Percentiles rank a stretch among this genome's conserved stretches.
phyloP scores from a whole-genome alignment of 805 yeast species.

The Wickerhamiella allomyrinae region DNA sequence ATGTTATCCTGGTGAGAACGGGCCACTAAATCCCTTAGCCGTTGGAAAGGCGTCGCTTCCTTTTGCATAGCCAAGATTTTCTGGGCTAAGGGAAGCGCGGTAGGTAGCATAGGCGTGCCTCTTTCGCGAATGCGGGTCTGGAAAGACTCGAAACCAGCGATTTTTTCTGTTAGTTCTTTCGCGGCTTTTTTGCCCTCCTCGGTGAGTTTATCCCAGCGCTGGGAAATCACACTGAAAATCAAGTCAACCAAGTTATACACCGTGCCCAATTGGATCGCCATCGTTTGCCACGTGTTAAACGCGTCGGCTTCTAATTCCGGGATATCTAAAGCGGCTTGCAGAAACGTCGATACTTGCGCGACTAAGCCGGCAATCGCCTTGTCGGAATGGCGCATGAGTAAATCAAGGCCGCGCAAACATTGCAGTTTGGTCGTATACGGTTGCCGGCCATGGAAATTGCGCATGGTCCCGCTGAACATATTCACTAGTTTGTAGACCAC shows the following conservation, averaged over 20 bases:
- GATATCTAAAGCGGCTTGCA: slow-evolving; percentile 63
- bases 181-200: slow-evolving; percentile 29
- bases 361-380: slow-evolving; percentile 48
- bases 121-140: neutral
- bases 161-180: neutral
- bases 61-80: neutral
- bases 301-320: slow-evolving; percentile 46
- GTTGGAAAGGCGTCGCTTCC: neutral
- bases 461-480: slow-evolving; percentile 62
- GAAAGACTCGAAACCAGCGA: neutral
- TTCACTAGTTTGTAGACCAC: slow-evolving; percentile 30
- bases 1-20: slow-evolving; percentile 11
- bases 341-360: slow-evolving; percentile 75
- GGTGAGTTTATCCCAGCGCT: slow-evolving; percentile 45
- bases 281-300: slow-evolving; percentile 50
- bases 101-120: neutral
- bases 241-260: slow-evolving; percentile 33
- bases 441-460: slow-evolving; percentile 55
- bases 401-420: slow-evolving; percentile 60
- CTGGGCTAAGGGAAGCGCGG: neutral
- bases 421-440: slow-evolving; percentile 59
- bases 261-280: slow-evolving; percentile 21
- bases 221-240: slow-evolving; percentile 56
- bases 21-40: slow-evolving; percentile 9
- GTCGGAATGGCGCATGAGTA: slow-evolving; percentile 42